Evolutionary conservation across 1,284 basidiomycete genomes (phyloP).

Genomic region (Fistulinella staudtii): DNA sequence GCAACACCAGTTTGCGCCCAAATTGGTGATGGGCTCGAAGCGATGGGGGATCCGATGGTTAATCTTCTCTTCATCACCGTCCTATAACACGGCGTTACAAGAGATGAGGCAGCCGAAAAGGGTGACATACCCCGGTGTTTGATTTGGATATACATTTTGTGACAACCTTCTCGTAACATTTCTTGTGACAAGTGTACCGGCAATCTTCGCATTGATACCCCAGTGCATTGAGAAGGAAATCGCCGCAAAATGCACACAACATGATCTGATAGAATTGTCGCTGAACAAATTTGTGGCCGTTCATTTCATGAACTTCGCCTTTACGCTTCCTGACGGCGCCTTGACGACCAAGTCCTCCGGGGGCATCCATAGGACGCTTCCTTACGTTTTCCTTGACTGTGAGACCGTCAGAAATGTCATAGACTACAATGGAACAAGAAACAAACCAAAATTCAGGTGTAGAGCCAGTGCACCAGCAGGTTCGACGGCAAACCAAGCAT

Average conservation of each 20-base stretch:
- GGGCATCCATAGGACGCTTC: conserved; percentile 88
- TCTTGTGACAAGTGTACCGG: conserved; percentile 98
- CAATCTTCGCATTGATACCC: conserved; percentile 99
- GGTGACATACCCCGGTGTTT: conserved; percentile 75
- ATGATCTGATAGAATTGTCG: conserved; percentile 99
- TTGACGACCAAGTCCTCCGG: conserved; percentile 91
- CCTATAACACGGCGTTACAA: conserved; percentile 54
- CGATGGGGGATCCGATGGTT: conserved; percentile 99
- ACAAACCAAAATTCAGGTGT: conserved; percentile 86
- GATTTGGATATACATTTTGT: conserved; percentile 99
- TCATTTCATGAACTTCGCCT: conserved; percentile 99
- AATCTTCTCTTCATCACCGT: conserved; percentile 97
- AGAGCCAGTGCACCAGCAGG: conserved; percentile 92
- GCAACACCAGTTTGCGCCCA: conserved; percentile 99
- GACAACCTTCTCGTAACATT: conserved; percentile 98
- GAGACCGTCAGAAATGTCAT: conserved; percentile 12
- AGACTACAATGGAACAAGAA: not conserved
- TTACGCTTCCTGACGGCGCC: conserved; percentile 98
- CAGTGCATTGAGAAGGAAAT: conserved; percentile 94
- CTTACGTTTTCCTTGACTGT: conserved; percentile 95
- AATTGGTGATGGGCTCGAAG: conserved; percentile 96
- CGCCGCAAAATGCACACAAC: conserved; percentile 96
- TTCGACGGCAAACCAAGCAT: conserved; percentile 97
- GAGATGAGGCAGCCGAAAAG: conserved; percentile 8
- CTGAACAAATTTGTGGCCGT: conserved; percentile 97